Base-by-base conservation (phyloP, 2,329 filamentous ascomycete species). In the Clathrospora elynae region DNA sequence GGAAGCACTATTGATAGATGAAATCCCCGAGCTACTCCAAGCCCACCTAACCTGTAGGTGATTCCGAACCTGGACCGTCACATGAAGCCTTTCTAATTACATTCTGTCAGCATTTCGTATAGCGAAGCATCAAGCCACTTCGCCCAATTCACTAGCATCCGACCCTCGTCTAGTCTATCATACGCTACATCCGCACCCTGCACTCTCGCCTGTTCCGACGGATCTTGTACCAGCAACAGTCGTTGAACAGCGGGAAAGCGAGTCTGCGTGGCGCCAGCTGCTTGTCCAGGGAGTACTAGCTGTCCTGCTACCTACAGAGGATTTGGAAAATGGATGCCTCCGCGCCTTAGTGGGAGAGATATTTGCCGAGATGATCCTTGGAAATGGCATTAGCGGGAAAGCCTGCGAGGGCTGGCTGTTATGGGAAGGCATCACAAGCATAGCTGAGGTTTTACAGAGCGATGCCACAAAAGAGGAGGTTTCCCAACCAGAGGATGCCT, bases 241-340 rank as follows among this genome's bases (percentile, higher is more conserved):
- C 32, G 67, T 76, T 45, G 75, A 81, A 42, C 90, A 95, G 73
- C 75, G 77, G 43, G 81, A 86, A 49, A 92, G 90, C 61, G 93
- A 97, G 73, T 78, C 79, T 17, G 78, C 83, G 31, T 97, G 96
- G 76, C 87, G 92, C 57, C 89, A 95, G 64, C 76, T 97, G 42
- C 78, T 97, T n/a, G 86, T 91, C 11, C 85, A 91, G 63, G 88
- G 86, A 19, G 78, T 90, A 24, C 75, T 99, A 49, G 86, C 89
- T 16, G 78, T 96, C 37, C 79, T 99, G 11, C 78, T 99, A 13
- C 93, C 93, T 7, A 93, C 90, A 11, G 92, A 97, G 62, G 92
- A 97, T 67, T 76, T 97, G 25, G 84, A 92, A 62, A 97, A 96
- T 67, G 83, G 83, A 39, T 95, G 89, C 67, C 77, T 97, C 60